A percentile compares a stretch with the other conserved stretches of the same genome.
phyloP scores from a whole-genome alignment of 495 filamentous ascomycete genomes.

The Hyaloscypha hepaticicola region DNA sequence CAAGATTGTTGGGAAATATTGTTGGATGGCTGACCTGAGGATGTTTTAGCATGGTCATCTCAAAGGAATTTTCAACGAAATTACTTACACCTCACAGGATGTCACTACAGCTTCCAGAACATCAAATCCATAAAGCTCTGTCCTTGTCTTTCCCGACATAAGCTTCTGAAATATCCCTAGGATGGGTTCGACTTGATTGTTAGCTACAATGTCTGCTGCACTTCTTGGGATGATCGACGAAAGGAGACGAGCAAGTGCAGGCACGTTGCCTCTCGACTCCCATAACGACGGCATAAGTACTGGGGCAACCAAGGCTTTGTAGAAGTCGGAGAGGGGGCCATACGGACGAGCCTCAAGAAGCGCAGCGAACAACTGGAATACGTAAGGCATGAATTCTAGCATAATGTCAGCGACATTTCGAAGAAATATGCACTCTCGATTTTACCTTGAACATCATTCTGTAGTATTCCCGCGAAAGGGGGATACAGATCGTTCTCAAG shows the following conservation, averaged over 20 bases:
- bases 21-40: constrained; percentile 59
- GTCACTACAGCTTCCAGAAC: constrained; percentile 77
- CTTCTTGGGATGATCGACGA: constrained; percentile 78
- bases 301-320: constrained; percentile 69
- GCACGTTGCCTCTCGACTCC: constrained; percentile 90
- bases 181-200: constrained; percentile 75
- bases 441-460: constrained; percentile 75
- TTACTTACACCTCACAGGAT: constrained; percentile 65
- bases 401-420: constrained; percentile 16
- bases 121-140: constrained; percentile 83
- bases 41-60: constrained; percentile 29
- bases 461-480: constrained; percentile 73
- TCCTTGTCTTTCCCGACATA: constrained; percentile 59
- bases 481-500: constrained; percentile 75
- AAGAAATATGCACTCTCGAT: background rate
- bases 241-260: constrained; percentile 83
- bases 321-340: constrained; percentile 69
- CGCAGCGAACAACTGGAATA: constrained; percentile 92
- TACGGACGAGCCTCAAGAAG: constrained; percentile 81
- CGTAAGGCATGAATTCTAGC: constrained; percentile 89
- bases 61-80: background rate
- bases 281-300: constrained; percentile 76
- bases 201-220: constrained; percentile 64
- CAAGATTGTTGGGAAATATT: constrained; percentile 77
- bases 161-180: constrained; percentile 93